Base-by-base conservation (phyloP, 768 basidiomycete genomes). In the Calocybe cyanea region DNA sequence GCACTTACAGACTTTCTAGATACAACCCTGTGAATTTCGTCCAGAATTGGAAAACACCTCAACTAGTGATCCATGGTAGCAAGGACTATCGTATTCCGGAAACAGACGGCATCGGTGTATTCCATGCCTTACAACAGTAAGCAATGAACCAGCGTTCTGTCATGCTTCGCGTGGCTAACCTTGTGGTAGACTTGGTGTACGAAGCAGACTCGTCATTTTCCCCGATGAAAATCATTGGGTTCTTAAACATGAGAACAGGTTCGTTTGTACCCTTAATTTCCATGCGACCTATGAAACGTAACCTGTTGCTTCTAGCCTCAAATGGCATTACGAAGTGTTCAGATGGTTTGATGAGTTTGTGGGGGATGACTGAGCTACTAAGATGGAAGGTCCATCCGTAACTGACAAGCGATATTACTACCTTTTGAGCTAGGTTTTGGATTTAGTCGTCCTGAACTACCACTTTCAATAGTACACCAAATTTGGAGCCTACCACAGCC, bases 261-360 rank as follows among this genome's bases (percentile, higher is more conserved):
- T 20, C 23, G 71, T 11, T 28, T 53, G 25, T n/a, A n/a, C n/a
- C 46, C 35, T 45, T 19, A n/a, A 20, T 30, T 32, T n/a, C 2
- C 18, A 23, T 15, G 24, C 20, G 21, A 9, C 17, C 32, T 25
- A 14, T 42, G 11, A 35, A 25, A 2, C 7, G 11, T 0, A 38
- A 33, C 36, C 8, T 37, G 13, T 43, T 24, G 10, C 25, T 20
- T 19, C 8, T 25, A 87, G 89, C 59, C 67, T 95, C 62, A 92
- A 92, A 62, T 98, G 95, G 95, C 91, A 97, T 66, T 73, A 87
- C 53, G 95, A 99, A 62, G 86, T 98, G 10, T 85, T 99, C 68
- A 75, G 79, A 49, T 98, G 92, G 92, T 85, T 96, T 50, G 80
- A 85, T 46, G 64, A 80, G 57, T 88, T 75, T 55, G 71, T 85